These are phyloP conservation scores for Kwoniella botswanensis DNA, from an alignment of 768 basidiomycete species.

Conservation along the genomic window DNA sequence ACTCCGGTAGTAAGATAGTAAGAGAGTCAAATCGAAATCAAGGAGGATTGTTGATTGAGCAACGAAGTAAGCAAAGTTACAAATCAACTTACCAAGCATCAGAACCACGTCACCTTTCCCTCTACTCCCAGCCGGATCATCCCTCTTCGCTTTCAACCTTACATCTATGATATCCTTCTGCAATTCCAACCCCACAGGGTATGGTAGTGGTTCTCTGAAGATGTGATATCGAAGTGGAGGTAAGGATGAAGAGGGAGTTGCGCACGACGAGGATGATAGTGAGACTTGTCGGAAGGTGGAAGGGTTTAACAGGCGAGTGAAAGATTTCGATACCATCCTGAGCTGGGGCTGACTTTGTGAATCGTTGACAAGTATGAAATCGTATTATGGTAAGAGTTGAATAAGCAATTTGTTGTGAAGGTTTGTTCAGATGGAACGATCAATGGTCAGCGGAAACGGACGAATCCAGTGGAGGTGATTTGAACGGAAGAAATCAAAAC, in stretches of 20 bases:
- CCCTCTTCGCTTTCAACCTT: conserved; percentile 33
- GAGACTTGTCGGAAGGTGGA: conserved; percentile 2
- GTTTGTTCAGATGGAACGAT: neutral
- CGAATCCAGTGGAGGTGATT: conserved; percentile 9
- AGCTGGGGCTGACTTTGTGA: neutral
- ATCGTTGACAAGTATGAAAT: neutral
- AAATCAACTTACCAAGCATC: conserved; percentile 49
- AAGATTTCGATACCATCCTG: conserved; percentile 7
- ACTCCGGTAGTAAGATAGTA: neutral
- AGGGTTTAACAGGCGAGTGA: conserved; percentile 2
- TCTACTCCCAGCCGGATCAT: conserved; percentile 33
- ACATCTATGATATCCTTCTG: conserved; percentile 57
- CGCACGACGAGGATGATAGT: conserved; percentile 8
- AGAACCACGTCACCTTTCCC: conserved; percentile 53
- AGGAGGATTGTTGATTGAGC: conserved; percentile 16
- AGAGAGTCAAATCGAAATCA: neutral
- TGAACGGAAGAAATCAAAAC: neutral
- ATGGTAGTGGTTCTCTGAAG: conserved; percentile 79
- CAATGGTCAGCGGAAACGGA: neutral
- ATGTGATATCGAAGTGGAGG: conserved; percentile 65
- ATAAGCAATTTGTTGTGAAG: neutral
- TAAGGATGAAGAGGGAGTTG: conserved; percentile 14
- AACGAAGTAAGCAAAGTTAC: neutral
- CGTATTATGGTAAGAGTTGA: neutral
- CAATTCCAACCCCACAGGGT: conserved; percentile 61